phyloP scores from a whole-genome alignment of 345 rosid species.

The Gossypium herbaceum region DNA sequence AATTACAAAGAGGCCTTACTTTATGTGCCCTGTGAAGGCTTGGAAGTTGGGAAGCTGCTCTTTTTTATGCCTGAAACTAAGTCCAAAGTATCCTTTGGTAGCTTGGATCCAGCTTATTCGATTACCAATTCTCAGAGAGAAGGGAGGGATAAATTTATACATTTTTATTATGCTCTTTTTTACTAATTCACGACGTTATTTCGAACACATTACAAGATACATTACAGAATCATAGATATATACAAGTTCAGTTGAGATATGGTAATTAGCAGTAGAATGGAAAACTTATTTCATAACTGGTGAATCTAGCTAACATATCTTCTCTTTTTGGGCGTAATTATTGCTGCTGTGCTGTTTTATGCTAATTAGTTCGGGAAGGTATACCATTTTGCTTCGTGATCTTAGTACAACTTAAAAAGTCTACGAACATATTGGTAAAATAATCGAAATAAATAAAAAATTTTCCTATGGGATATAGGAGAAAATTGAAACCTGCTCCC shows the following conservation, averaged over 20 bases:
- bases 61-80: background rate
- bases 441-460: background rate
- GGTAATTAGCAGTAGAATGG: conserved; percentile 7
- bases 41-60: background rate
- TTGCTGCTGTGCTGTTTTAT: too few relatives aligned
- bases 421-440: background rate
- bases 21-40: background rate
- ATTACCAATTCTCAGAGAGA: too few relatives aligned
- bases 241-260: background rate
- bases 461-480: background rate
- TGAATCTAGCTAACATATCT: background rate
- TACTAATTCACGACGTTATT: background rate
- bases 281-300: conserved; percentile 8
- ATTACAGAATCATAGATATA: background rate
- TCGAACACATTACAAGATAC: background rate
- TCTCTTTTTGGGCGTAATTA: background rate
- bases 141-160: background rate
- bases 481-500: background rate
- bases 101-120: too few relatives aligned
- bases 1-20: background rate
- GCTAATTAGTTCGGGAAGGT: too few relatives aligned
- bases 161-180: background rate
- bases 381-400: background rate
- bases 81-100: too few relatives aligned
- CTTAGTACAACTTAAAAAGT: conserved; percentile 3